Evolutionary conservation across 75 land plant species (phyloP), one percentile per base, ranked within the genome.

Genomic region (Pinus albicaulis): DNA sequence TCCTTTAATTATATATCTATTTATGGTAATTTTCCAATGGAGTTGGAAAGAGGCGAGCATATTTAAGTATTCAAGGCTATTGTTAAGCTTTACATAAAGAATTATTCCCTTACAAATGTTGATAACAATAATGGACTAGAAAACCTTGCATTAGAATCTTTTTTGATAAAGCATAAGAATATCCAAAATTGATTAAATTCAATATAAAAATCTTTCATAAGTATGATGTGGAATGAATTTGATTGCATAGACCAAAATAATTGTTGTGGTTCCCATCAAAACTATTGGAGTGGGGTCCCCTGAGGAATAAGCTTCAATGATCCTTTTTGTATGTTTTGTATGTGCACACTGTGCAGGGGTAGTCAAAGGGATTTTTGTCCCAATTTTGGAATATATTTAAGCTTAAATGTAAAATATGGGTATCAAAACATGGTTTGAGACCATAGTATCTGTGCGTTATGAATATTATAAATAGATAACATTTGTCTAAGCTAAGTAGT

Each of bases 61-160:
- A 4, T 65, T 31, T 65, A 44, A 65, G 44, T 65, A 36, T 31
- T 65, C 31, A 38, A 65, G 69, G 17, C 44, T 65, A n/a, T 38
- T 65, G 44, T 65, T 65, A 36, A 65, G 69, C 44, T 65, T 65
- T 65, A 65, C 41, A 65, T 26, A 31, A 65, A 65, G 44, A n/a
- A 65, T 65, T 31, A 26, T 34, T 65, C 69, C 69, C 69, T 65
- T 26, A 6, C 6, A 5, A 38, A 65, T 34, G 17, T 41, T 65
- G 69, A 36, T 65, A 19, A 36, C 36, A 31, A 31, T 65, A 41
- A 65, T 65, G 41, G 69, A 25, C 44, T 65, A 41, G 69, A 65
- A 44, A 65, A 12, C 6, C 44, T 1, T 36, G 41, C 12, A 36
- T 65, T 65, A 65, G 69, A 36, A 65, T 65, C 69, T 65, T 65